Evolutionary conservation across 306 rosid genomes (phyloP).

Genomic region (Psophocarpus tetragonolobus): DNA sequence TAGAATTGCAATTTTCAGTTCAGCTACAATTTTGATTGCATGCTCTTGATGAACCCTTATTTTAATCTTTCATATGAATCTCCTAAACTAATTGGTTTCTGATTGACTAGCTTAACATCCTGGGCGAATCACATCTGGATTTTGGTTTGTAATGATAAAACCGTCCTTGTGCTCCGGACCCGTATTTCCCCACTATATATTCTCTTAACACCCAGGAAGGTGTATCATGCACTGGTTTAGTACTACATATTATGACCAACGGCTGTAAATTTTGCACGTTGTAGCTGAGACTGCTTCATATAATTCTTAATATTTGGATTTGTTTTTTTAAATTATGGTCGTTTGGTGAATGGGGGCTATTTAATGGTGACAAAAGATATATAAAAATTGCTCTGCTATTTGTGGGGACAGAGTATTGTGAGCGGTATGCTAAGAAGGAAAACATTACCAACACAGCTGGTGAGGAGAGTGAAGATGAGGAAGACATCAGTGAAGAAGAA

Average conservation of each 20-base stretch:
- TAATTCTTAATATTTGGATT: not conserved
- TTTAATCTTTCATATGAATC: not conserved
- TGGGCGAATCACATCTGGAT: conserved; percentile 19
- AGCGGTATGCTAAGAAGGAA: conserved; percentile 87
- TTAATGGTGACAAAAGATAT: conserved; percentile 18
- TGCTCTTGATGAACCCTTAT: not conserved
- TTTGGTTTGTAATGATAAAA: conserved; percentile 9
- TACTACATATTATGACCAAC: not conserved
- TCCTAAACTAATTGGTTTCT: not conserved
- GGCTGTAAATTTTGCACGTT: conserved; percentile 4
- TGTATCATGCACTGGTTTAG: conserved; percentile 22
- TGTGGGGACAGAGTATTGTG: conserved; percentile 84
- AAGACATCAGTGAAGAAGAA: conserved; percentile 71
- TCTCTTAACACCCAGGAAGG: not conserved
- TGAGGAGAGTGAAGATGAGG: conserved; percentile 76
- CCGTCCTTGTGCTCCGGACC: not conserved
- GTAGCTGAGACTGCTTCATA: conserved; percentile 20
- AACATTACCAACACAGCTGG: conserved; percentile 59
- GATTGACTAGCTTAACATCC: conserved; percentile 20
- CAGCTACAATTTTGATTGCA: not conserved
- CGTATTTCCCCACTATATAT: not conserved
- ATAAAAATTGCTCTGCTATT: conserved; percentile 22
- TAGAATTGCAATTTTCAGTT: not conserved
- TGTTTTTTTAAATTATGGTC: not conserved
- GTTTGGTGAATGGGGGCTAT: conserved; percentile 25